Percentiles rank a stretch among this genome's conserved stretches.
phyloP scores from a whole-genome alignment of 768 basidiomycete genomes.

The Mrakia gelida region DNA sequence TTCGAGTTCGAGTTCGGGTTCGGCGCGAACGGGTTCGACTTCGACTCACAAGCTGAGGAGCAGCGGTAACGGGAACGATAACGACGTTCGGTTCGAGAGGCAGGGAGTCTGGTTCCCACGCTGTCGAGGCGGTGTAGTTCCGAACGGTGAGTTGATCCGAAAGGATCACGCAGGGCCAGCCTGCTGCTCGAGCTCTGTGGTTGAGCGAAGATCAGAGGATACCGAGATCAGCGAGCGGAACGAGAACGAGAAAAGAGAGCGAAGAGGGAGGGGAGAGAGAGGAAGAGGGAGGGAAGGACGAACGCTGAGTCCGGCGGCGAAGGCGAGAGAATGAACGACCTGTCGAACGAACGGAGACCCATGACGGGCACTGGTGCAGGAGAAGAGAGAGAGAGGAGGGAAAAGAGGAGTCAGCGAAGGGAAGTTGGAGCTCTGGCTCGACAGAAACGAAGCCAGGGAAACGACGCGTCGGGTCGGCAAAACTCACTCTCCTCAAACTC shows the following conservation, averaged over 20 bases:
- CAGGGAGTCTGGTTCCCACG: constrained; percentile 57
- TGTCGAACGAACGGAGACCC: constrained; percentile 86
- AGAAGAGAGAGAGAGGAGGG: background rate
- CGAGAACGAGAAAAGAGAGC: constrained; percentile 1
- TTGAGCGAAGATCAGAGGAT: too few species aligned
- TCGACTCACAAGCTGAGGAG: constrained; percentile 38
- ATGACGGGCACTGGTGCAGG: constrained; percentile 57
- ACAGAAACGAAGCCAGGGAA: constrained; percentile 11
- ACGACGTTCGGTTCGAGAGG: constrained; percentile 33
- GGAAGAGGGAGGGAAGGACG: constrained; percentile 44
- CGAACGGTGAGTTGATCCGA: constrained; percentile 84
- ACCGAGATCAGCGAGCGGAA: background rate
- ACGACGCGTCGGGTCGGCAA: background rate
- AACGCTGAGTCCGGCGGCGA: constrained; percentile 78
- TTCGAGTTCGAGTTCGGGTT: background rate
- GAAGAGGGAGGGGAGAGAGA: constrained; percentile 31
- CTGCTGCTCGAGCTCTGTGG: constrained; percentile 65
- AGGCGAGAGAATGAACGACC: constrained; percentile 80
- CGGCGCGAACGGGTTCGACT: constrained; percentile 1
- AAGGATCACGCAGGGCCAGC: constrained; percentile 85
- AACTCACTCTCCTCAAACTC: constrained; percentile 82
- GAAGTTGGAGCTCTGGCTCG: background rate
- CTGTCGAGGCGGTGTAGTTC: constrained; percentile 73
- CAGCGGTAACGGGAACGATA: constrained; percentile 11
- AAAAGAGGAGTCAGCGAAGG: background rate